A percentile compares a stretch with the other conserved stretches of the same genome.
Evolutionary conservation across 306 rosid species (phyloP).

Genomic region (Corylus heterophylla): DNA sequence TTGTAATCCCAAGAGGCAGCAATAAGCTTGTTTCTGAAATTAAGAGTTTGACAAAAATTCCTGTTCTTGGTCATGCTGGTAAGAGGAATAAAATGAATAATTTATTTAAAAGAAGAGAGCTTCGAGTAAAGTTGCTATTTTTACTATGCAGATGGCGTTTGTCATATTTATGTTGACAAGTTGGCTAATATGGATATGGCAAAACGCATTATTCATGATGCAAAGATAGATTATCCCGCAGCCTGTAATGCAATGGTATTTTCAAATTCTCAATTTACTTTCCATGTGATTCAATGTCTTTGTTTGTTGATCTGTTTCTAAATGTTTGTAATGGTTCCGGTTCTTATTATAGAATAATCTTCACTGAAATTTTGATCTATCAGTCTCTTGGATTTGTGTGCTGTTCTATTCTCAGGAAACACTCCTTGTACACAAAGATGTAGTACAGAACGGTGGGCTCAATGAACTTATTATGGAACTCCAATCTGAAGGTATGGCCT

Average conservation of each 20-base stretch:
- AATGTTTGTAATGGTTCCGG: conserved; percentile 1
- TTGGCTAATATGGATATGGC: conserved; percentile 75
- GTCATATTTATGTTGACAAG: conserved; percentile 85
- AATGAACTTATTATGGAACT: conserved; percentile 57
- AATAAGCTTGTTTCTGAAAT: conserved; percentile 84
- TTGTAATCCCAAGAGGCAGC: conserved; percentile 95
- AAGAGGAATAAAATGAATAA: conserved; percentile 23
- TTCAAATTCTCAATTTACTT: conserved; percentile 8
- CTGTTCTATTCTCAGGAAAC: conserved; percentile 60
- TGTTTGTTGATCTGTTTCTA: conserved; percentile 1
- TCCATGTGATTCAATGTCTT: background rate
- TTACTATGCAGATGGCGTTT: conserved; percentile 68
- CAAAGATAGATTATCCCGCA: conserved; percentile 78
- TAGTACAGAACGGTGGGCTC: conserved; percentile 49
- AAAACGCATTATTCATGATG: conserved; percentile 69
- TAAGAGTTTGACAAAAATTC: conserved; percentile 86
- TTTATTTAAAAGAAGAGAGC: conserved; percentile 9
- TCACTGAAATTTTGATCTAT: conserved; percentile 15
- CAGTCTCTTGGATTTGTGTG: conserved; percentile 12
- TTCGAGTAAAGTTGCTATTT: conserved; percentile 25
- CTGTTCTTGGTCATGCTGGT: conserved; percentile 97
- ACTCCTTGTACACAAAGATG: conserved; percentile 81
- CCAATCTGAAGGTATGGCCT: conserved; percentile 54
- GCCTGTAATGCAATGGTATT: conserved; percentile 87
- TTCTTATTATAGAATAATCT: background rate